Conservation (phyloP, 1,139 yeast species). For the Sugiyamaella sp. region DNA sequence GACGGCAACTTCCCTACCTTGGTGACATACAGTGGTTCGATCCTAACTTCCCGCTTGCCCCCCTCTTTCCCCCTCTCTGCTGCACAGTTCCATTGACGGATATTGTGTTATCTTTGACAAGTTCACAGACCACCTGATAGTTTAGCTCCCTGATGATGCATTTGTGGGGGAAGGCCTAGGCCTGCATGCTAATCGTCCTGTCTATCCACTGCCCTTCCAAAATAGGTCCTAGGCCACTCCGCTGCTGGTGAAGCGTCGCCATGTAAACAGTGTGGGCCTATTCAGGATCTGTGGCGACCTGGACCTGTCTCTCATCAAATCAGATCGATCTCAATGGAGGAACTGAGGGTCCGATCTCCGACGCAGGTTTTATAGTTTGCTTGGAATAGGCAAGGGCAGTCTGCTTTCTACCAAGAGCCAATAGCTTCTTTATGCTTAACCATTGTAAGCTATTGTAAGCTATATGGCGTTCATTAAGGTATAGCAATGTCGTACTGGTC, state of each 20-base stretch:
- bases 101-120: neutral
- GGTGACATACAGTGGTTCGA: neutral
- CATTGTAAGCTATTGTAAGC: slow-evolving; percentile 2
- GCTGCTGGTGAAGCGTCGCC: too few species aligned
- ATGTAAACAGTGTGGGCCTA: too few species aligned
- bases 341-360: neutral
- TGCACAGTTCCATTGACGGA: neutral
- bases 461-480: too few species aligned
- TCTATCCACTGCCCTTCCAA: neutral
- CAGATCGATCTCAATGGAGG: slow-evolving; percentile 1
- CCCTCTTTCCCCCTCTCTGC: neutral
- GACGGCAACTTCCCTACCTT: neutral
- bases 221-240: neutral
- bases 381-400: slow-evolving; percentile 5
- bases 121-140: slow-evolving; percentile 1
- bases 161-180: neutral
- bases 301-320: neutral
- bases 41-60: neutral
- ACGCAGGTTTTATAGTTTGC: slow-evolving; percentile 11
- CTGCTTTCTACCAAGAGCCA: neutral
- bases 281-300: neutral
- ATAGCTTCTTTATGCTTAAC: slow-evolving; percentile 10
- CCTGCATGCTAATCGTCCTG: slow-evolving; percentile 1
- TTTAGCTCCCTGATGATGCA: neutral
- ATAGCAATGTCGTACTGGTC: too few species aligned